Evolutionary conservation across 106 monocot genomes (phyloP), one percentile per base, ranked within the genome.

Genomic region (Narthecium ossifragum): DNA sequence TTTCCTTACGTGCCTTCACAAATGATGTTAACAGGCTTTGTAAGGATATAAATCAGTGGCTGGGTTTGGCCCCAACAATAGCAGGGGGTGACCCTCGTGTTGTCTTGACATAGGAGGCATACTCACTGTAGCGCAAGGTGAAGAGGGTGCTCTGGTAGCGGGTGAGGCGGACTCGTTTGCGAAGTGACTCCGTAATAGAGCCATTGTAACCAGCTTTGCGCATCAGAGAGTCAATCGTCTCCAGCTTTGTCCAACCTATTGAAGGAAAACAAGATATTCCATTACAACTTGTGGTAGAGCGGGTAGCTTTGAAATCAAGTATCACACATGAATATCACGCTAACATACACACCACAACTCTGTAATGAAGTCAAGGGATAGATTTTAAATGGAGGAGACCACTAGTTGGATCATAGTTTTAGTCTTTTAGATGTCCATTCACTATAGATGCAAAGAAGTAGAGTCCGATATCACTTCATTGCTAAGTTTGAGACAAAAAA

Each of bases 171-270:
- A 98, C 30, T 29, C 55, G 70, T 66, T 70, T 78, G 73, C 86
- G 84, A 26, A 87, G 67, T 22, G 83, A 26, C 48, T 98, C 96
- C 1, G 61, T 84, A 59, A 90, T 90, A 46, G n/a, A 38, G 7
- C 90, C 86, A 52, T 84, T 72, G 47, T 84, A 98, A 24, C 96
- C 96, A 0, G 96, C 90, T 70, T 98, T 98, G 69, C 90, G 80
- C 81, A 90, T 90, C 47, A 98, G 65, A 2, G 90, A 98, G 62
- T 98, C 90, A 4, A 98, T 78, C 1, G 96, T 77, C 54, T 90
- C 86, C 31, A 84, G 36, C 63, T 98, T 78, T 1, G 86, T 86
- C 96, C 96, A 98, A 46, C 90, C 96, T 98, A 60, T 23, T 37
- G 7, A 1, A 15, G 17, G 14, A 29, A 26, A 13, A n/a, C n/a